A percentile compares a stretch with the other conserved stretches of the same genome.
phyloP scores from a whole-genome alignment of 1,284 basidiomycete species.

The Mycena citricolor region DNA sequence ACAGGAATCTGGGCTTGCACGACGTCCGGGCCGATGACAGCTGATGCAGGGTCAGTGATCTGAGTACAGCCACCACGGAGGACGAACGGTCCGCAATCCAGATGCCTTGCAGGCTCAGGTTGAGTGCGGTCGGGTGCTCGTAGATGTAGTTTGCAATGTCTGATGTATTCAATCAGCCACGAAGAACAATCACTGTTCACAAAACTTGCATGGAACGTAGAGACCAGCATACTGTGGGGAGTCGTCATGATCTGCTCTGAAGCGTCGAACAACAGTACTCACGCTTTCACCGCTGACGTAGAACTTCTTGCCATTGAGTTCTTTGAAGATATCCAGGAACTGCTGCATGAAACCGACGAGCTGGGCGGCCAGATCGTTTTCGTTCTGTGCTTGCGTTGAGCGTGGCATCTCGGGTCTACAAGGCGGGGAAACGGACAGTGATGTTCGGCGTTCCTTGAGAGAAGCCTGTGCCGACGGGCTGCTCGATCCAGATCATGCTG shows the following conservation, averaged over 20 bases:
- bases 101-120: constrained; percentile 63
- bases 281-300: constrained; percentile 74
- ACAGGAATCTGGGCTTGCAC: constrained; percentile 68
- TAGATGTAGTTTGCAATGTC: constrained; percentile 77
- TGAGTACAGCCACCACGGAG: too few species aligned
- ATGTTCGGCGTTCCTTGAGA: constrained; percentile 72
- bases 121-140: constrained; percentile 50
- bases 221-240: constrained; percentile 52
- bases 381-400: constrained; percentile 44
- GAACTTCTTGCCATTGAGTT: constrained; percentile 68
- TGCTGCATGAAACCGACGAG: constrained; percentile 71
- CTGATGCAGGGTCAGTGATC: constrained; percentile 33
- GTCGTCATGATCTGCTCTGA: constrained; percentile 8
- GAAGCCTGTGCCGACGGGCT: constrained; percentile 83
- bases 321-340: constrained; percentile 70
- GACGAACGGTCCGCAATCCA: constrained; percentile 73
- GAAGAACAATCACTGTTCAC: neutral
- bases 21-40: constrained; percentile 56
- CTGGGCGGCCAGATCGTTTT: constrained; percentile 63
- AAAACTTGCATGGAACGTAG: constrained; percentile 59
- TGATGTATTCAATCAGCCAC: constrained; percentile 28
- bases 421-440: constrained; percentile 36
- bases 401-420: neutral
- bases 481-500: constrained; percentile 80
- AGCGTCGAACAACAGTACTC: constrained; percentile 28